phyloP scores from a whole-genome alignment of 1,284 basidiomycete genomes.

The Boletellus deceptivus region DNA sequence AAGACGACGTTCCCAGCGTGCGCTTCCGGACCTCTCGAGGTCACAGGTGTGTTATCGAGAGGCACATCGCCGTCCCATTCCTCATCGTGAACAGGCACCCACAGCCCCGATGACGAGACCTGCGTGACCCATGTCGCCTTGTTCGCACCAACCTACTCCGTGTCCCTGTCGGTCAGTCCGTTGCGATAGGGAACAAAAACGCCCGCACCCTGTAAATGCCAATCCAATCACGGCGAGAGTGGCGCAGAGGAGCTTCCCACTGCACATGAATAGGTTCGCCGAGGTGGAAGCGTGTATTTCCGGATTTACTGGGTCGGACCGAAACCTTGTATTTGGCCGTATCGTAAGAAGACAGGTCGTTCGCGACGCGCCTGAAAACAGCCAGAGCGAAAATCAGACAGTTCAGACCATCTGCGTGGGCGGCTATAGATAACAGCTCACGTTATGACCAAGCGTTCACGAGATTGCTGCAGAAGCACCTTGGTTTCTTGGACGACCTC shows the following conservation, averaged over 20 bases:
- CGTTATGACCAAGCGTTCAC: constrained; percentile 88
- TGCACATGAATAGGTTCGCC: constrained; percentile 86
- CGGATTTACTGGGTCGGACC: constrained; percentile 51
- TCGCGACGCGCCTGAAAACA: constrained; percentile 71
- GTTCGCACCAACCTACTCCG: constrained; percentile 77
- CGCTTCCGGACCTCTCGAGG: constrained; percentile 39
- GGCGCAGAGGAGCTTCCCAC: constrained; percentile 86
- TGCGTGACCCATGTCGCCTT: constrained; percentile 80
- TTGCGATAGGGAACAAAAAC: neutral
- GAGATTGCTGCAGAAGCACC: constrained; percentile 85
- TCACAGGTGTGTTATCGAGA: constrained; percentile 44
- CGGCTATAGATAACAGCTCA: constrained; percentile 38
- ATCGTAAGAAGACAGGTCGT: constrained; percentile 78
- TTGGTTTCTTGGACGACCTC: constrained; percentile 92
- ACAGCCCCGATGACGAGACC: constrained; percentile 86
- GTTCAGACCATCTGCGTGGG: constrained; percentile 1
- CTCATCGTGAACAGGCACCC: constrained; percentile 88
- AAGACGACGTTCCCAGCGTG: constrained; percentile 75
- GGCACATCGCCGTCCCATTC: constrained; percentile 92
- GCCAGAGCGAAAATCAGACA: neutral
- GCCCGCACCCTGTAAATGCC: constrained; percentile 78
- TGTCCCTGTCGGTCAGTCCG: constrained; percentile 5
- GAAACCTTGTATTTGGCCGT: constrained; percentile 73
- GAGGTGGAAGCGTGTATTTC: constrained; percentile 73
- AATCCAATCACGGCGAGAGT: constrained; percentile 97